A percentile compares a stretch with the other conserved stretches of the same genome.
phyloP scores from a whole-genome alignment of 23 red algal species.

The Agarophyton chilense region DNA sequence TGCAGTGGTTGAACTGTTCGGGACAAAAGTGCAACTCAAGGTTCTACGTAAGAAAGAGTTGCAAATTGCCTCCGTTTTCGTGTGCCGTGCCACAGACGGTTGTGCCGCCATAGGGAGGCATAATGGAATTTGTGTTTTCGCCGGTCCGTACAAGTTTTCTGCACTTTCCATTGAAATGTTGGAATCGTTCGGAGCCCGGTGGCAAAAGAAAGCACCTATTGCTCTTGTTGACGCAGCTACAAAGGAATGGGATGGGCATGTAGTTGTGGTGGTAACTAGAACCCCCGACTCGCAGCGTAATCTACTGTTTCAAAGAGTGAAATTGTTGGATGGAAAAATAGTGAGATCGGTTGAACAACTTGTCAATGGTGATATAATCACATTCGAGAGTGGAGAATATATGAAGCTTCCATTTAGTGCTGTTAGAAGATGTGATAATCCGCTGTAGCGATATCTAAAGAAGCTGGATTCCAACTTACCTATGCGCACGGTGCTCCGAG shows the following conservation, averaged over 20 bases:
- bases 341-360: background rate
- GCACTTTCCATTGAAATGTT: background rate
- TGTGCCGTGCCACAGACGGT: background rate
- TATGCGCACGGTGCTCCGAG: background rate
- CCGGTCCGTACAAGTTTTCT: background rate
- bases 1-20: conserved; percentile 9
- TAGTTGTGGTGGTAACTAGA: background rate
- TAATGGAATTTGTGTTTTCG: background rate
- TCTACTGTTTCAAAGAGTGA: background rate
- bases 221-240: background rate
- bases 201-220: background rate
- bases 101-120: background rate
- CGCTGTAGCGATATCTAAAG: background rate
- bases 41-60: background rate
- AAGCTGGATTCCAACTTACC: background rate
- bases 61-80: background rate
- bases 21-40: background rate
- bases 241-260: background rate
- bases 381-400: background rate
- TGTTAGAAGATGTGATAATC: background rate
- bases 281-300: background rate
- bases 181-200: background rate
- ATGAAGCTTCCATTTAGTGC: background rate
- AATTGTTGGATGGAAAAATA: background rate
- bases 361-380: background rate